Evolutionary conservation across 192 early-diverging fungal genomes (phyloP).

Genomic region (Rhizophagus prolifer): DNA sequence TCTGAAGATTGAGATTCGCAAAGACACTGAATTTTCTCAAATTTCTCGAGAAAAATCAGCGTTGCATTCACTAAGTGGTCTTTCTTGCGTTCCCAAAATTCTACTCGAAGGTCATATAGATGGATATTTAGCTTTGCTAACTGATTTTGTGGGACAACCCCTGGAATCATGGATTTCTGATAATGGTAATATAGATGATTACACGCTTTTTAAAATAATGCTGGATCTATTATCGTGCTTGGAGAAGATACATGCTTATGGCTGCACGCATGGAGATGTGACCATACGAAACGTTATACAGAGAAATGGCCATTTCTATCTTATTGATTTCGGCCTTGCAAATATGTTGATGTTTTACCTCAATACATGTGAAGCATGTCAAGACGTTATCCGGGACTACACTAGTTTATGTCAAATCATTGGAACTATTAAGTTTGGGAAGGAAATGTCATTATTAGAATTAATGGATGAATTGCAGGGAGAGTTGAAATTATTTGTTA

Average conservation of each 20-base stretch:
- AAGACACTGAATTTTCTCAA: constrained; percentile 1
- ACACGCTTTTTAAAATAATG: constrained; percentile 17
- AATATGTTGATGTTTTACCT: no score
- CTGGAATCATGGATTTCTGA: constrained; percentile 27
- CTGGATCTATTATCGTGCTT: constrained; percentile 17
- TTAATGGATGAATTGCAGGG: no score
- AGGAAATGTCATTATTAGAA: no score
- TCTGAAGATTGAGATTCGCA: constrained; percentile 20
- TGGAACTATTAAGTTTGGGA: no score
- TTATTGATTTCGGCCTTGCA: no score
- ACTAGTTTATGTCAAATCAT: no score
- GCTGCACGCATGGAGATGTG: neutral
- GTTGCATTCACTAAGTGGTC: constrained; percentile 1
- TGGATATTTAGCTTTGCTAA: constrained; percentile 15
- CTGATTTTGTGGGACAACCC: constrained; percentile 12
- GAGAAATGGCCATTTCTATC: constrained; percentile 21
- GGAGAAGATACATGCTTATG: neutral
- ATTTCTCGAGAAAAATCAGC: constrained; percentile 21
- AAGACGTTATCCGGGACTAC: no score
- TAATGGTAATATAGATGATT: constrained; percentile 25
- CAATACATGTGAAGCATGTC: no score
- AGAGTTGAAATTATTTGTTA: no score
- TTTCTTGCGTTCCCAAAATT: constrained; percentile 13
- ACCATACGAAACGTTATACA: constrained; percentile 13
- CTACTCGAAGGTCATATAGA: constrained; percentile 19